These are phyloP conservation scores for Ustilaginoidea virens DNA, from an alignment of 2,329 filamentous ascomycete genomes.

Conservation along the genomic window DNA sequence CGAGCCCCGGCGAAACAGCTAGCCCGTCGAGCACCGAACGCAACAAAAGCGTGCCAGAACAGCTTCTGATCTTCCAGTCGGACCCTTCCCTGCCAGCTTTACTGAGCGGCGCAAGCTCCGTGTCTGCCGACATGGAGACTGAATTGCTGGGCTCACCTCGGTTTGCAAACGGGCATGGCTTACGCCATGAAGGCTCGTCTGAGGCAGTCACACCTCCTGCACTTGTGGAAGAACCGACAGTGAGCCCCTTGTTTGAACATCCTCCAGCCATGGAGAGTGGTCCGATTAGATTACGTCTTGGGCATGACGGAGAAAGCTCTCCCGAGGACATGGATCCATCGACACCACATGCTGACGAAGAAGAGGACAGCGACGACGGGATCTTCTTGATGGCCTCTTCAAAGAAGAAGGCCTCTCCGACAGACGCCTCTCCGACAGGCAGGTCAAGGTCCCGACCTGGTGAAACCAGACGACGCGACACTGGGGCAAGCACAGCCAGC, in stretches of 20 bases:
- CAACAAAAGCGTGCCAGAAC: constrained; percentile 26
- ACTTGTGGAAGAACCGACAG: constrained; percentile 28
- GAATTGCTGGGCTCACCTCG: constrained; percentile 24
- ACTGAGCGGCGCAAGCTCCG: constrained; percentile 47
- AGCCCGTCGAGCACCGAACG: constrained; percentile 30
- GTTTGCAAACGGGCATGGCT: constrained; percentile 24
- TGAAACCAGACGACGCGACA: constrained; percentile 35
- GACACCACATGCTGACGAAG: constrained; percentile 17
- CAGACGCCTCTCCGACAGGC: constrained; percentile 1
- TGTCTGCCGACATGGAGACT: constrained; percentile 46
- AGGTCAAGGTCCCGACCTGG: constrained; percentile 14
- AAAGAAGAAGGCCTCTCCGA: constrained; percentile 25
- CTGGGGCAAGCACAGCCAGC: constrained; percentile 44
- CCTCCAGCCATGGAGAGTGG: constrained; percentile 17
- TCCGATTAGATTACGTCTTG: constrained; percentile 15
- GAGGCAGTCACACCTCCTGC: constrained; percentile 41
- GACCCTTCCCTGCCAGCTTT: constrained; percentile 49
- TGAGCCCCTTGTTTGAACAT: constrained; percentile 24
- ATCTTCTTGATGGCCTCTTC: constrained; percentile 37
- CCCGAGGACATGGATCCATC: constrained; percentile 3
- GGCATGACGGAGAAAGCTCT: constrained; percentile 5
- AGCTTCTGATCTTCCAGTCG: constrained; percentile 40
- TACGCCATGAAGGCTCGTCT: constrained; percentile 29
- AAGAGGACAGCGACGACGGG: constrained; percentile 39
- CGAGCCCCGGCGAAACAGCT: constrained; percentile 36